These are phyloP conservation scores for Trichosporon ovoides DNA, from an alignment of 1,284 basidiomycete species.

Conservation along the genomic window DNA sequence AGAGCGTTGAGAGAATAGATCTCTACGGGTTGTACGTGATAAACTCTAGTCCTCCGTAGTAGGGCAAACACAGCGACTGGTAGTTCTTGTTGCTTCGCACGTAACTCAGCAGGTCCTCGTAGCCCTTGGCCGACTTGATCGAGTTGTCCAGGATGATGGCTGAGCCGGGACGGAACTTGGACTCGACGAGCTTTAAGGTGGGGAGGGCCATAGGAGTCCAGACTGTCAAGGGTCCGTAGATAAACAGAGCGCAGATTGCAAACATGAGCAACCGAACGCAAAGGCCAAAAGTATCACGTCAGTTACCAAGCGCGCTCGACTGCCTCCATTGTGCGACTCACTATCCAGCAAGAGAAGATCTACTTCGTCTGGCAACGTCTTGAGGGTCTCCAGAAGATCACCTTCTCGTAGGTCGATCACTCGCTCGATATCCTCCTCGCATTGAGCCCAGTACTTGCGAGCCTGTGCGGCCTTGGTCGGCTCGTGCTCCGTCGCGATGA, in stretches of 20 bases:
- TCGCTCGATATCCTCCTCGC: constrained; percentile 6
- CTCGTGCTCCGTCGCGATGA: constrained; percentile 35
- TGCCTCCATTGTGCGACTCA: constrained; percentile 12
- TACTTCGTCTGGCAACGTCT: constrained; percentile 18
- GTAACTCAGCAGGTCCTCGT: constrained; percentile 22
- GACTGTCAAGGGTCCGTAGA: constrained; percentile 14
- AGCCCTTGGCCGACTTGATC: constrained; percentile 17
- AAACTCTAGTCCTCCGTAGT: constrained; percentile 26
- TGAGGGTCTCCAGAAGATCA: constrained; percentile 30
- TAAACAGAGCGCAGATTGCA: not conserved
- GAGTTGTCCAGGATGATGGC: constrained; percentile 25
- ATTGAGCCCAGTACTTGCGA: constrained; percentile 22
- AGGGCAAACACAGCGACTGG: constrained; percentile 21
- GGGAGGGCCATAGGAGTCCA: constrained; percentile 32
- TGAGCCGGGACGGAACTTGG: constrained; percentile 24
- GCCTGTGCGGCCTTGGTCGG: constrained; percentile 23
- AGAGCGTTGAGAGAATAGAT: no score
- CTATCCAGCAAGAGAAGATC: constrained; percentile 34
- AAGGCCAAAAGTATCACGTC: not conserved
- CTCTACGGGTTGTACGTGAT: constrained; percentile 20
- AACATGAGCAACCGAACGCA: no score
- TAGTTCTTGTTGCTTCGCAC: constrained; percentile 6
- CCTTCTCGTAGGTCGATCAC: constrained; percentile 34
- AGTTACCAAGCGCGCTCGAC: not conserved
- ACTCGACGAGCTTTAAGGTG: constrained; percentile 23